A percentile compares a stretch with the other conserved stretches of the same genome.
Evolutionary conservation across 1,284 basidiomycete genomes (phyloP).

Genomic region (Calocybe gambosa): DNA sequence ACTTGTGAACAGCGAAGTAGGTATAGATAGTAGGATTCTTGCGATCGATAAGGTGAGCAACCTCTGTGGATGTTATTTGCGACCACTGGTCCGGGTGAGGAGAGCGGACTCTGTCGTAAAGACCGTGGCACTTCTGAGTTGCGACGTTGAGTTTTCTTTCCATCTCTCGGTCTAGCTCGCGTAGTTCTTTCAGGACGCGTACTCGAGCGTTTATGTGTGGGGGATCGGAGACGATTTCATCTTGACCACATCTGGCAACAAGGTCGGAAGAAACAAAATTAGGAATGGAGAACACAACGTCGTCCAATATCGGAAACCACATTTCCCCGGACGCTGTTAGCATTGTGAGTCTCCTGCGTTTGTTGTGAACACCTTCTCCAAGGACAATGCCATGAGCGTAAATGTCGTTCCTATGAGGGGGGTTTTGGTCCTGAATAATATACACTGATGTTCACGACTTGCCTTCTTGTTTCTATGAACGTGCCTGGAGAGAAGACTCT

Average conservation of each 20-base stretch:
- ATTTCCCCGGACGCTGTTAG: conserved; percentile 47
- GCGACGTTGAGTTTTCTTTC: conserved; percentile 35
- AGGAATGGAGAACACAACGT: conserved; percentile 56
- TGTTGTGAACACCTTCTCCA: conserved; percentile 28
- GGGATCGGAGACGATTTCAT: conserved; percentile 22
- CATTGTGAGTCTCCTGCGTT: conserved; percentile 31
- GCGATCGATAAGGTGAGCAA: conserved; percentile 38
- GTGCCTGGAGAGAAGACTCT: conserved; percentile 36
- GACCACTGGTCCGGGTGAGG: conserved; percentile 45
- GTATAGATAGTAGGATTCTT: conserved; percentile 28
- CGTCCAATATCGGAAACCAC: conserved; percentile 37
- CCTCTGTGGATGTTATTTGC: conserved; percentile 42
- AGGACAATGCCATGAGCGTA: conserved; percentile 44
- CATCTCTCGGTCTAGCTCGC: conserved; percentile 40
- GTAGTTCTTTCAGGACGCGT: conserved; percentile 47
- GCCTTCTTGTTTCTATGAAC: conserved; percentile 60
- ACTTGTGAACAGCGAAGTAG: conserved; percentile 67
- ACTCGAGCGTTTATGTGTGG: conserved; percentile 50
- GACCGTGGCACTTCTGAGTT: conserved; percentile 17
- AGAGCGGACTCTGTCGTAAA: conserved; percentile 47
- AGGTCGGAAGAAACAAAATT: conserved; percentile 42
- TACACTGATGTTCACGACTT: conserved; percentile 12
- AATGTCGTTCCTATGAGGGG: conserved; percentile 34
- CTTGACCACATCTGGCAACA: conserved; percentile 40
- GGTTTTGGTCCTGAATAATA: background rate